Conservation (phyloP, 805 yeast genomes). For the Monosporozyma unispora region DNA sequence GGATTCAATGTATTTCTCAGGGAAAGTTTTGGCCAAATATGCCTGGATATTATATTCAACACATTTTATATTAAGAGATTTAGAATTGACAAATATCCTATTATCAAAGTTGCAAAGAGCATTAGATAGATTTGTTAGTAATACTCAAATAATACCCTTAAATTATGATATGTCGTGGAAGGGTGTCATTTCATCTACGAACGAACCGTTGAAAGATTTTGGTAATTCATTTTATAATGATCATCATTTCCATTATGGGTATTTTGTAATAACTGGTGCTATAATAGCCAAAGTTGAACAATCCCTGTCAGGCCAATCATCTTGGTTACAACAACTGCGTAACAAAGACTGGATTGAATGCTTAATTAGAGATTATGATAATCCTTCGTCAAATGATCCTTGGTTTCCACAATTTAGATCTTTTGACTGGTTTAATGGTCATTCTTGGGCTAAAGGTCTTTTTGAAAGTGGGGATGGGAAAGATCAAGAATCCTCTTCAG, state of each 20-base stretch:
- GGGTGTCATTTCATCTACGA: slow-evolving; percentile 67
- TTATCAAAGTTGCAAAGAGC: slow-evolving; percentile 58
- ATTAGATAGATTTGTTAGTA: slow-evolving; percentile 55
- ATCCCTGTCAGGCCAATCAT: neutral
- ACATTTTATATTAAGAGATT: slow-evolving; percentile 54
- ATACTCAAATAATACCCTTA: slow-evolving; percentile 64
- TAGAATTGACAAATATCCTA: slow-evolving; percentile 39
- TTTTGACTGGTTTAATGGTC: slow-evolving; percentile 72
- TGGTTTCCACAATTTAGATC: slow-evolving; percentile 59
- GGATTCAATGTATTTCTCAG: slow-evolving; percentile 86
- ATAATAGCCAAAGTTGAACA: slow-evolving; percentile 47
- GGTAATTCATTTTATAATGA: slow-evolving; percentile 67
- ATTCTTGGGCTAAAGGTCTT: slow-evolving; percentile 71
- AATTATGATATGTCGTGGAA: slow-evolving; percentile 73
- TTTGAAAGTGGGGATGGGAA: slow-evolving; percentile 66
- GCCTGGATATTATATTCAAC: slow-evolving; percentile 76
- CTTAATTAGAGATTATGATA: slow-evolving; percentile 59
- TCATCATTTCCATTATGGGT: slow-evolving; percentile 72
- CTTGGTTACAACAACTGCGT: slow-evolving; percentile 38
- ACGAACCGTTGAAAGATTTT: slow-evolving; percentile 47
- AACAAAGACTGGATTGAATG: slow-evolving; percentile 46
- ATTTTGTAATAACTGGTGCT: slow-evolving; percentile 65
- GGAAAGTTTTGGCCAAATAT: slow-evolving; percentile 81
- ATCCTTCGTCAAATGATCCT: slow-evolving; percentile 44
- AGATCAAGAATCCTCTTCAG: slow-evolving; percentile 66